Conservation (phyloP, 768 basidiomycete species). For the Amanita fuliginea region DNA sequence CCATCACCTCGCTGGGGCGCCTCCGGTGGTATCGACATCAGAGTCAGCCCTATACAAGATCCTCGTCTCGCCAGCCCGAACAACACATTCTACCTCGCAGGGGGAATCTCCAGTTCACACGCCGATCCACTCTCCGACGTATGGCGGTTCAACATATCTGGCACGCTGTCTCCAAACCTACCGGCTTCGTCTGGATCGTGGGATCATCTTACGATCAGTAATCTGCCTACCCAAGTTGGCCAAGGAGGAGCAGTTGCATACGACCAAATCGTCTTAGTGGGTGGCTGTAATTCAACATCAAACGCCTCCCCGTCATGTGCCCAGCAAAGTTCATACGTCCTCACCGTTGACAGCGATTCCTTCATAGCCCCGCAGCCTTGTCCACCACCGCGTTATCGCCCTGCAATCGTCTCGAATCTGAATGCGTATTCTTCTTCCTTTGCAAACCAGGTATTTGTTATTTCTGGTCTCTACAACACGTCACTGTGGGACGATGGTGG, state of each 20-base stretch:
- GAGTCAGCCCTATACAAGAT: slow-evolving; percentile 31
- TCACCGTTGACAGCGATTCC: slow-evolving; percentile 28
- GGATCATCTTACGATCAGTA: slow-evolving; percentile 34
- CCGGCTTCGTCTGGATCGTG: slow-evolving; percentile 47
- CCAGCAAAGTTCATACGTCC: slow-evolving; percentile 44
- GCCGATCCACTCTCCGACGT: slow-evolving; percentile 47
- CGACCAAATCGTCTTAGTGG: slow-evolving; percentile 39
- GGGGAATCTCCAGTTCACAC: slow-evolving; percentile 46
- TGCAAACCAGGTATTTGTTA: slow-evolving; percentile 51
- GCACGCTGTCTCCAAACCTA: slow-evolving; percentile 61
- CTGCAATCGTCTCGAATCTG: slow-evolving; percentile 49
- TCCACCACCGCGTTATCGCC: slow-evolving; percentile 54
- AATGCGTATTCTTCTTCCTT: slow-evolving; percentile 47
- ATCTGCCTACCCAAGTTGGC: slow-evolving; percentile 28
- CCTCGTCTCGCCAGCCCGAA: slow-evolving; percentile 41
- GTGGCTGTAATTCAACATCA: slow-evolving; percentile 47
- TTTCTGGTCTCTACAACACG: slow-evolving; percentile 57
- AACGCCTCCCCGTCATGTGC: slow-evolving; percentile 38
- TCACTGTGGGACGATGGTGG: slow-evolving; percentile 58
- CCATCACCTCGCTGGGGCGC: slow-evolving; percentile 64
- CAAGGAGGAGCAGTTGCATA: slow-evolving; percentile 51
- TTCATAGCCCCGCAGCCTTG: slow-evolving; percentile 36
- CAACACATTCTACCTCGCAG: slow-evolving; percentile 64
- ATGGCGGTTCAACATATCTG: slow-evolving; percentile 62
- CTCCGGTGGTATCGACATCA: slow-evolving; percentile 62